Percentiles rank a stretch among this genome's conserved stretches.
These are phyloP conservation scores for Cylindrodendrum hubeiense DNA, from an alignment of 2,329 filamentous ascomycete genomes.

Conservation along the genomic window DNA sequence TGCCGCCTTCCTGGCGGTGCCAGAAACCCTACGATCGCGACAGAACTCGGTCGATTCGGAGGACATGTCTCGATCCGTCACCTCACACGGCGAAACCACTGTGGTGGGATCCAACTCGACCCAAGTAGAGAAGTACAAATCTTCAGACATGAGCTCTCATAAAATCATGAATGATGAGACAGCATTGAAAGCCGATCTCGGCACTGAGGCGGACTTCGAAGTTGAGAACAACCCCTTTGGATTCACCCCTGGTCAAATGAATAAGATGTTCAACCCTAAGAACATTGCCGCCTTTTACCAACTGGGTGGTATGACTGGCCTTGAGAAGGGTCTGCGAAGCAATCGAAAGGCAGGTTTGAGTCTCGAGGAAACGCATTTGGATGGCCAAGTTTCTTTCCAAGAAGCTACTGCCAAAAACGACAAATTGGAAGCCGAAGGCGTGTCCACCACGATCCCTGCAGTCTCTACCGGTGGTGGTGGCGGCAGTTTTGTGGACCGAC, in stretches of 20 bases:
- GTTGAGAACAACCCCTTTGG: slow-evolving; percentile 87
- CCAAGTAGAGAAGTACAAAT: slow-evolving; percentile 55
- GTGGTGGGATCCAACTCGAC: slow-evolving; percentile 61
- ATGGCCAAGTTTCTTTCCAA: slow-evolving; percentile 78
- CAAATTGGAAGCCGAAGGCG: slow-evolving; percentile 51
- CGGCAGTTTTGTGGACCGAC: slow-evolving; percentile 70
- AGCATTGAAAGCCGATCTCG: slow-evolving; percentile 80
- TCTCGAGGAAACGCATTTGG: slow-evolving; percentile 76
- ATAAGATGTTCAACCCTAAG: slow-evolving; percentile 92
- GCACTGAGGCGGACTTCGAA: slow-evolving; percentile 80
- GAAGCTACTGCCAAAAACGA: slow-evolving; percentile 66
- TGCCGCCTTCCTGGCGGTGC: slow-evolving; percentile 74
- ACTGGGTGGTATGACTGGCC: slow-evolving; percentile 80
- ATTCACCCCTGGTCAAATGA: slow-evolving; percentile 84
- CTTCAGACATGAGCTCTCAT: slow-evolving; percentile 57
- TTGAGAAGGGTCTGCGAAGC: slow-evolving; percentile 83
- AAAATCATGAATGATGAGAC: slow-evolving; percentile 74
- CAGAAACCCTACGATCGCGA: slow-evolving; percentile 68
- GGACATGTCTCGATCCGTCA: slow-evolving; percentile 69
- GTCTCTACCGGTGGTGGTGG: slow-evolving; percentile 17
- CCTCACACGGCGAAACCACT: slow-evolving; percentile 73
- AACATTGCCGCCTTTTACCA: slow-evolving; percentile 84
- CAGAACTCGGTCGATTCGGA: slow-evolving; percentile 79
- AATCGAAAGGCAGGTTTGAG: slow-evolving; percentile 81
- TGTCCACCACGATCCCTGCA: slow-evolving; percentile 2